Conservation (phyloP, 2,329 filamentous ascomycete genomes). For the Xylaria multiplex region DNA sequence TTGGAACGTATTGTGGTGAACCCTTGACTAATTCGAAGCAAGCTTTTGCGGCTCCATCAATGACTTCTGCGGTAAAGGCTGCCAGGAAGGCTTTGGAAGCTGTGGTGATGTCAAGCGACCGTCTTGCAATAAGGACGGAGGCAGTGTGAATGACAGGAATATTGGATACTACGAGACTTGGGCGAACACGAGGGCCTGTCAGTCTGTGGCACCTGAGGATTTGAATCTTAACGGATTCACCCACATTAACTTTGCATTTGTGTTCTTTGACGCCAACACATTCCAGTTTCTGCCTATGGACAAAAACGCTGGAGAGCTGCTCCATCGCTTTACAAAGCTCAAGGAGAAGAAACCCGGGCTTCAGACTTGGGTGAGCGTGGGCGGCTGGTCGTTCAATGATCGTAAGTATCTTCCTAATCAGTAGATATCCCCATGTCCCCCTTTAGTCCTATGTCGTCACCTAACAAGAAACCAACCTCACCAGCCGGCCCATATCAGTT, state of each 20-base stretch:
- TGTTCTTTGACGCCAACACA: constrained; percentile 52
- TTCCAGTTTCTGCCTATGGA: constrained; percentile 42
- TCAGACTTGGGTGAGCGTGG: constrained; percentile 23
- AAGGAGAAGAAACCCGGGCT: constrained; percentile 42
- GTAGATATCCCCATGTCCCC: no score
- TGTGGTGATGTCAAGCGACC: not conserved
- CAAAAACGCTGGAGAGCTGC: constrained; percentile 34
- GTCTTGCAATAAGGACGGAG: not conserved
- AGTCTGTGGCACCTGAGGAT: constrained; percentile 30
- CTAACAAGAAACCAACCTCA: no score
- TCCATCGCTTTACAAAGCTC: constrained; percentile 45
- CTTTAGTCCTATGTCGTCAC: no score
- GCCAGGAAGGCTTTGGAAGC: not conserved
- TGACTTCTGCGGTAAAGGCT: not conserved
- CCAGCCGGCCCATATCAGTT: no score
- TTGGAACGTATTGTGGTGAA: no score
- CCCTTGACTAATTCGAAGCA: no score
- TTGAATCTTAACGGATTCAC: constrained; percentile 35
- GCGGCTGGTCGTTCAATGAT: constrained; percentile 25
- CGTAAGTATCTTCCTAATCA: no score
- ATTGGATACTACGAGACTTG: constrained; percentile 54
- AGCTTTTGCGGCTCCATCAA: constrained; percentile 2
- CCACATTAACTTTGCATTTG: constrained; percentile 53
- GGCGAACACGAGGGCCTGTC: constrained; percentile 40
- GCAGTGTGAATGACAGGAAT: constrained; percentile 16